Evolutionary conservation across 495 filamentous ascomycete species (phyloP).

Genomic region (Delitschia confertaspora): DNA sequence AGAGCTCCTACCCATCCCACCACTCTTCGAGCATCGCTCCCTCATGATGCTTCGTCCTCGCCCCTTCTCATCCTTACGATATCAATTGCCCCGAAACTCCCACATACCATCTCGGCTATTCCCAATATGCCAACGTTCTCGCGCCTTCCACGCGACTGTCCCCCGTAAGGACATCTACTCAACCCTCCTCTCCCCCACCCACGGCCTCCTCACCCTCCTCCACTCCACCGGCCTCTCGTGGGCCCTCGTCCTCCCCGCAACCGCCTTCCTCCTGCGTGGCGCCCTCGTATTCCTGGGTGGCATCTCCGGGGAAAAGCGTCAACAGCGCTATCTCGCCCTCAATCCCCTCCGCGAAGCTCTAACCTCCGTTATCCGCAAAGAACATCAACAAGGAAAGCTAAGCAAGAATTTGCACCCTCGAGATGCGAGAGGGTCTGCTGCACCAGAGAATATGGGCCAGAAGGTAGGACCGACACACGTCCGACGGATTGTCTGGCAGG

Average conservation of each 20-base stretch:
- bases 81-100: neutral
- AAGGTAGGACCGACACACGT: constrained; percentile 1
- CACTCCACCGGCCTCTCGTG: constrained; percentile 16
- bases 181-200: constrained; percentile 7
- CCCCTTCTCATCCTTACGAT: neutral
- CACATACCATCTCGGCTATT: no score
- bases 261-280: constrained; percentile 20
- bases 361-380: constrained; percentile 25
- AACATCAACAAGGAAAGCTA: constrained; percentile 36
- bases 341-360: constrained; percentile 28
- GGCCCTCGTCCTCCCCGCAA: constrained; percentile 18
- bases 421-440: no score
- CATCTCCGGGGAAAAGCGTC: neutral
- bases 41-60: neutral
- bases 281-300: constrained; percentile 5
- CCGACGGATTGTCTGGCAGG: neutral
- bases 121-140: constrained; percentile 2
- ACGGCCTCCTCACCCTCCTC: constrained; percentile 9
- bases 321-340: constrained; percentile 5
- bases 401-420: no score
- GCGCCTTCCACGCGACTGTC: constrained; percentile 23
- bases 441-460: no score
- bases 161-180: constrained; percentile 7
- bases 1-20: no score
- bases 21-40: no score